Conservation (phyloP, 2,329 filamentous ascomycete genomes). For the Fusarium piperis region DNA sequence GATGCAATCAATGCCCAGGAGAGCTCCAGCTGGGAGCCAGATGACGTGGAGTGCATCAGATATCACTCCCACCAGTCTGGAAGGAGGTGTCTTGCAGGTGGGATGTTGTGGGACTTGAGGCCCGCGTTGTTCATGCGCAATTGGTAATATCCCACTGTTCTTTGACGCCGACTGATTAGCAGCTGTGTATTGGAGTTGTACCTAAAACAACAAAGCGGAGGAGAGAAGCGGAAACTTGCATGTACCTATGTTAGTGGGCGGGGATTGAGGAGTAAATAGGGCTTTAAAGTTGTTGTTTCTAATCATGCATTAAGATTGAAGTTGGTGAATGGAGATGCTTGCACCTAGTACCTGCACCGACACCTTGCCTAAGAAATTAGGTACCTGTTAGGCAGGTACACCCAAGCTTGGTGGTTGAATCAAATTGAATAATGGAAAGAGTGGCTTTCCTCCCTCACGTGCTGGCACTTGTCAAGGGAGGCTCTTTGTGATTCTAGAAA, state of each 20-base stretch:
- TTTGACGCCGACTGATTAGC: not conserved
- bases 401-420: not conserved
- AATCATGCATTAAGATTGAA: not conserved
- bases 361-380: not conserved
- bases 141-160: not conserved
- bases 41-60: not conserved
- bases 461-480: not conserved
- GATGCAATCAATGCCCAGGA: not conserved
- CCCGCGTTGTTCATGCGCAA: conserved; percentile 2
- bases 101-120: conserved; percentile 1
- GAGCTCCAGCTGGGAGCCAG: not conserved
- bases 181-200: not conserved
- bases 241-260: not conserved
- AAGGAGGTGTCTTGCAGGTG: not conserved
- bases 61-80: not conserved
- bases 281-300: not conserved
- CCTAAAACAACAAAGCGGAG: not conserved
- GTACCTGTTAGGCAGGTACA: not conserved
- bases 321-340: not conserved
- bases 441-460: not conserved
- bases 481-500: not conserved
- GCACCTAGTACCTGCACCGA: not conserved
- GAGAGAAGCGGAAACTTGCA: not conserved
- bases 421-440: not conserved
- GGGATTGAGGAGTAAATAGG: not conserved